Evolutionary conservation across 1,284 basidiomycete genomes (phyloP), one percentile per base, ranked within the genome.

Genomic region (Ceraceosorus bombacis): DNA sequence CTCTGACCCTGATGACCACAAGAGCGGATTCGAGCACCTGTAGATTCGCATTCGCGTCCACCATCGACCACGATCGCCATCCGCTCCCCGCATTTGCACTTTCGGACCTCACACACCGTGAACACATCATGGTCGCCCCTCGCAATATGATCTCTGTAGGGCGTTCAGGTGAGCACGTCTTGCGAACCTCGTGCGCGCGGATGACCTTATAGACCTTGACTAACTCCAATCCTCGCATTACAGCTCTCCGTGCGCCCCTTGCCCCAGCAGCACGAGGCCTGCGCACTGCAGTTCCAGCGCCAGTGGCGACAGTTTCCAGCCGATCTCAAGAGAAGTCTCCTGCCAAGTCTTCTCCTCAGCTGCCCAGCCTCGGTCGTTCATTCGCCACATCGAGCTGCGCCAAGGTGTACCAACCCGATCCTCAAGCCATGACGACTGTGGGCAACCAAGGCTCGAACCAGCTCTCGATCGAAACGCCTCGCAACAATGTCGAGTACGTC

Each of bases 401-500:
- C 10, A 10, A 10, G 10, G 9, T 15, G 43, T 10, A 46, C 10
- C 43, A 46, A 15, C 43, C 43, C 10, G 10, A 10, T 10, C 43
- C 43, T 15, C 27, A 27, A 27, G 27, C 27, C 27, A 46, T 46
- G 43, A 46, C 43, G 43, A 46, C 43, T 10, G 10, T 46, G 9
- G 43, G 43, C 43, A 46, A 46, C 15, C 10, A 10, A 10, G 15
- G 15, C 43, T 46, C 43, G 43, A 77, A 77, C 66, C 72, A 74
- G 67, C 71, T 76, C 13, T 88, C 86, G 75, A 82, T 97, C 66
- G 88, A 93, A 81, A 87, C 85, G 17, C 93, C 93, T 15, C 83
- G 84, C 76, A 96, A 94, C 80, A 88, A 85, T 78, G 90, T 88
- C 73, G 90, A 98, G 80, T 98, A 97, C 83, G 92, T 96, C 0